Evolutionary conservation across 768 basidiomycete genomes (phyloP), one percentile per base, ranked within the genome.

Genomic region (Gloeostereum incarnatum): DNA sequence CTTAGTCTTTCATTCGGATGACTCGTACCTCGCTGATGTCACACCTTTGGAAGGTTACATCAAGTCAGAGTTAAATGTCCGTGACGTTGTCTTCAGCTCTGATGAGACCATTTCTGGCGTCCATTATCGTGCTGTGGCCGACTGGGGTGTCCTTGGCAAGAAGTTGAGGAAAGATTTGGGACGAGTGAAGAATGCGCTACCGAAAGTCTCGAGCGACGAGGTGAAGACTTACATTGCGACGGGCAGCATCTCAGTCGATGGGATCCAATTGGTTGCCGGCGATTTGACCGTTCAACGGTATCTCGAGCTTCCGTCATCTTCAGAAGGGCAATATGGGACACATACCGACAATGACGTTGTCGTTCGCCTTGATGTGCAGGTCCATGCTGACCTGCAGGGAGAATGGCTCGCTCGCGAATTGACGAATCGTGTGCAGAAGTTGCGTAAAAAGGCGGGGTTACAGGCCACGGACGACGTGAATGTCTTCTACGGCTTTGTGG

Each of bases 271-370:
- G 35, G 71, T 88, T 37, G 68, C 75, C 42, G 96, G 93, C n/a
- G 96, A 99, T 53, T 68, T 99, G 45, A 70, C 83, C 10, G 87
- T 97, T 14, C 84, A 88, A 45, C 82, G 94, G 3, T 94, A 86
- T 59, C 81, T 97, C 45, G 91, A 94, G 50, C 65, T 88, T 1
- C 82, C 78, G 1, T 45, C 78, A 1, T 57, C 64, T 2, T 62
- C 65, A 8, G 71, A 78, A 50, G 73, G 69, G 33, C 78, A 81
- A 46, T 83, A 75, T 47, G 78, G 80, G 29, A 89, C 85, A 20
- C 81, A 92, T 45, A 90, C 91, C 16, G 89, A 98, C 61, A 87
- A 84, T 51, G 92, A 98, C 49, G 92, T 97, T 36, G 93, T 96
- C 35, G 74, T 98, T 44, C 72, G 94, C 33, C 77, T 99, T 27